phyloP scores from a whole-genome alignment of 2,329 filamentous ascomycete species.

The Akanthomyces dipterigenus region DNA sequence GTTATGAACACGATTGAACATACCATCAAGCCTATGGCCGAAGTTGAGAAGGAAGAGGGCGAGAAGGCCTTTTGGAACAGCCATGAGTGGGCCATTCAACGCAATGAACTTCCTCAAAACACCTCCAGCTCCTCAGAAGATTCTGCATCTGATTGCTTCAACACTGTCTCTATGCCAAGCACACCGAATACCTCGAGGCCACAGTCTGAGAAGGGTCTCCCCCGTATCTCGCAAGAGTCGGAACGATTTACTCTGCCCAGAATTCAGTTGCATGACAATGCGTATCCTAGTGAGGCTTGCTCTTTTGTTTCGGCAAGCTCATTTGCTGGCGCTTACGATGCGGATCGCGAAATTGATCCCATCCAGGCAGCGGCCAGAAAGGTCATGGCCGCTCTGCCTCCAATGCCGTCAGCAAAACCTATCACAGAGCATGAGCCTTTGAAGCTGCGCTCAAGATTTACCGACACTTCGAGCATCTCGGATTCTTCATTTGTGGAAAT shows the following conservation, averaged over 20 bases:
- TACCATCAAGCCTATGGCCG: slow-evolving; percentile 10
- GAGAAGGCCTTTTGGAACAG: slow-evolving; percentile 10
- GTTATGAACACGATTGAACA: slow-evolving; percentile 16
- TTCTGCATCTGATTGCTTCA: slow-evolving; percentile 32
- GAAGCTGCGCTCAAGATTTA: slow-evolving; percentile 9
- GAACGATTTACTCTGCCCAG: slow-evolving; percentile 6
- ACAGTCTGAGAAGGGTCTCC: slow-evolving; percentile 31
- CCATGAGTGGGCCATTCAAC: slow-evolving; percentile 14
- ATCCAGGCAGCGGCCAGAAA: slow-evolving; percentile 26
- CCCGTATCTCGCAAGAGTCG: slow-evolving; percentile 8
- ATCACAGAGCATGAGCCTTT: slow-evolving; percentile 4
- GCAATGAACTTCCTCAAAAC: slow-evolving; percentile 4
- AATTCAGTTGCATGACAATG: slow-evolving; percentile 11
- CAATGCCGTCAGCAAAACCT: slow-evolving; percentile 10
- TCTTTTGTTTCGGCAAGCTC: slow-evolving; percentile 6
- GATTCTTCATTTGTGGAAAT: not conserved
- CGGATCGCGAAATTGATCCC: slow-evolving; percentile 18
- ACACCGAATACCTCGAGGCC: slow-evolving; percentile 35
- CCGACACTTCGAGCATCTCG: slow-evolving; percentile 3
- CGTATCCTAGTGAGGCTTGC: slow-evolving; percentile 9
- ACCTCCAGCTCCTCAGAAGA: slow-evolving; percentile 29
- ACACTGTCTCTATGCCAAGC: slow-evolving; percentile 27
- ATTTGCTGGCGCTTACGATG: not conserved
- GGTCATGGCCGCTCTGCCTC: slow-evolving; percentile 26
- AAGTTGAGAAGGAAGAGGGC: slow-evolving; percentile 1